A percentile compares a stretch with the other conserved stretches of the same genome.
Conservation (phyloP, 345 rosid genomes). For the Theobroma cacao region DNA sequence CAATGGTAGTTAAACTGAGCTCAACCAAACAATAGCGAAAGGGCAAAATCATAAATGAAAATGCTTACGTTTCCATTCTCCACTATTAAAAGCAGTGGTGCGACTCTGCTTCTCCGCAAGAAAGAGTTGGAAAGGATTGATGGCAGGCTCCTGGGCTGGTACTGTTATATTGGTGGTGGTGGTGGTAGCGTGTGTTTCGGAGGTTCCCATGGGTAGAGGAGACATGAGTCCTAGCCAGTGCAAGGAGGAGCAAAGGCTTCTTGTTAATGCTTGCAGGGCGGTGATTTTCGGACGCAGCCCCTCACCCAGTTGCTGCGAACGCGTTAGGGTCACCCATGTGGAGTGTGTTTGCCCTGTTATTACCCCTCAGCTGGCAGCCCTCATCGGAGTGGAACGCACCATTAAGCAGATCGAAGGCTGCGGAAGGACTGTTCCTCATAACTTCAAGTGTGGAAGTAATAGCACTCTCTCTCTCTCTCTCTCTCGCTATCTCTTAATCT, state of each 20-base stretch:
- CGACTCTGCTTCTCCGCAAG: neutral
- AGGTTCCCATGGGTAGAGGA: neutral
- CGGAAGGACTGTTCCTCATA: conserved; percentile 24
- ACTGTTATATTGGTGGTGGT: neutral
- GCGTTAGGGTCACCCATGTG: conserved; percentile 17
- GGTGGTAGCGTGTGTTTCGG: neutral
- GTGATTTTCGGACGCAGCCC: conserved; percentile 13
- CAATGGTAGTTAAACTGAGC: neutral
- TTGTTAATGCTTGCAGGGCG: conserved; percentile 17
- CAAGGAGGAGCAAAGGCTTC: conserved; percentile 18
- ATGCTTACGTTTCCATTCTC: neutral
- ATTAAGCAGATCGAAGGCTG: conserved; percentile 22
- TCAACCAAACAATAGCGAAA: neutral
- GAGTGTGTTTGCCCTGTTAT: conserved; percentile 26
- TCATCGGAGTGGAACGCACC: conserved; percentile 17
- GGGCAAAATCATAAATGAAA: neutral
- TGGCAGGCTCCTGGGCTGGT: neutral
- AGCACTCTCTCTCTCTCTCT: no score
- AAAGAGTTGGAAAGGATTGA: neutral
- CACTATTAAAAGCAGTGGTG: neutral
- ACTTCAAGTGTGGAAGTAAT: conserved; percentile 28
- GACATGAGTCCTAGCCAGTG: conserved; percentile 21
- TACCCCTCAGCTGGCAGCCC: conserved; percentile 17
- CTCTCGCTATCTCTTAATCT: neutral
- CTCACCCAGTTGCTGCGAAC: conserved; percentile 8